These are phyloP conservation scores for Cinnamomum micranthum DNA, from an alignment of 164 flowering plant species.

Conservation along the genomic window DNA sequence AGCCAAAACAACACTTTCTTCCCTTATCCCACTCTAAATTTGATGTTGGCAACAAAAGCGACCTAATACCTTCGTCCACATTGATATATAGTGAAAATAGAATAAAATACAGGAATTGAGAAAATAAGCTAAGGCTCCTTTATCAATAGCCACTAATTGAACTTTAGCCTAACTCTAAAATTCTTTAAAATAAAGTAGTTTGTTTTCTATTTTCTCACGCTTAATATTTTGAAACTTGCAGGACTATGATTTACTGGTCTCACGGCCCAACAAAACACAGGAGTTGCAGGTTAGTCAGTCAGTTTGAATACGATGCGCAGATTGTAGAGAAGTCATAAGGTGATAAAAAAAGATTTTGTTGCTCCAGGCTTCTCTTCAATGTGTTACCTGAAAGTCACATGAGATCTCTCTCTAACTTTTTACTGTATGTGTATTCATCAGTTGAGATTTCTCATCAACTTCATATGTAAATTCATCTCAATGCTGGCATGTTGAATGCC, in stretches of 20 bases:
- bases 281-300: constrained; percentile 29
- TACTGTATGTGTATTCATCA: not conserved
- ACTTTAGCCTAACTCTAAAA: no score
- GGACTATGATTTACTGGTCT: constrained; percentile 52
- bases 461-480: not conserved
- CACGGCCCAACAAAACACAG: constrained; percentile 25
- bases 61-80: no score
- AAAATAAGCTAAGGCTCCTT: no score
- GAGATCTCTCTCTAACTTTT: no score
- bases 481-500: not conserved
- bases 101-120: no score
- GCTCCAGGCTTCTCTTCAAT: not conserved
- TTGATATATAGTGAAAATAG: no score
- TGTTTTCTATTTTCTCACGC: not conserved
- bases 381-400: no score
- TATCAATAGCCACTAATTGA: no score
- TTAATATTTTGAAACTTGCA: constrained; percentile 20
- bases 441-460: not conserved
- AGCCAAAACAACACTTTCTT: no score
- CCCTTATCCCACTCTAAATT: no score
- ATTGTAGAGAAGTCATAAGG: not conserved
- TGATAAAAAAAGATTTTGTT: not conserved
- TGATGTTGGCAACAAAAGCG: no score
- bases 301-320: not conserved
- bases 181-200: not conserved